Base-by-base conservation (phyloP, 805 yeast genomes). In the Metschnikowia kofuensis region DNA sequence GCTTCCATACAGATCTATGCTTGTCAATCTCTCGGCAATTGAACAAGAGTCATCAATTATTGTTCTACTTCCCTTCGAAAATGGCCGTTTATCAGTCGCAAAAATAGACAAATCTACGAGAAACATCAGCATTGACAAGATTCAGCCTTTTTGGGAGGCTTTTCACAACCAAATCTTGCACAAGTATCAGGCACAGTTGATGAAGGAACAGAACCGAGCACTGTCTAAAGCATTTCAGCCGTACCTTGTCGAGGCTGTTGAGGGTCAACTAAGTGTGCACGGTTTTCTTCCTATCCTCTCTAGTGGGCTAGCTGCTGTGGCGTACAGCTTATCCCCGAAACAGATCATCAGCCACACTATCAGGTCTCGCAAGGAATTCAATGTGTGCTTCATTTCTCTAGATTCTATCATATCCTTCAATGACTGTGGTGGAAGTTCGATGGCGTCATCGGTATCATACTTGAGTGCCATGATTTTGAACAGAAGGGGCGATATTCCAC, bases 231-330 rank as follows among this genome's bases (percentile, higher is more conserved):
- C 45, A 2, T 56, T 56, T 26, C 50, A 52, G 47, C 47, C 52
- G 29, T 62, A 57, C 41, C 54, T 65, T 31, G 57, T 54, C 30
- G 60, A 58, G 7, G 49, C 52, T 2, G 49, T 58, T 7, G 72
- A 64, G 34, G 73, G 72, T 1, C 54, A 56, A 27, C 59, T 68
- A 27, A 51, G 31, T 2, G 37, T 49, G 11, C 53, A 51, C 28
- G 57, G 55, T 12, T 34, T 38, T n/a, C 16, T 41, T 9, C 40
- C 49, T 4, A 27, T 53, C 36, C 16, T 40, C 8, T 21, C 35
- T 30, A 50, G 44, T 14, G 55, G 53, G 6, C 32, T 35, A 6
- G 35, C 48, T 28, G 55, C 47, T n/a, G 47, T 48, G 21, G 50
- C 43, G 8, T 46, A 54, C 51, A 44, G 45, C 31, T 27, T 53